Conservation (phyloP, 768 basidiomycete genomes). For the Auricularia heimuer region DNA sequence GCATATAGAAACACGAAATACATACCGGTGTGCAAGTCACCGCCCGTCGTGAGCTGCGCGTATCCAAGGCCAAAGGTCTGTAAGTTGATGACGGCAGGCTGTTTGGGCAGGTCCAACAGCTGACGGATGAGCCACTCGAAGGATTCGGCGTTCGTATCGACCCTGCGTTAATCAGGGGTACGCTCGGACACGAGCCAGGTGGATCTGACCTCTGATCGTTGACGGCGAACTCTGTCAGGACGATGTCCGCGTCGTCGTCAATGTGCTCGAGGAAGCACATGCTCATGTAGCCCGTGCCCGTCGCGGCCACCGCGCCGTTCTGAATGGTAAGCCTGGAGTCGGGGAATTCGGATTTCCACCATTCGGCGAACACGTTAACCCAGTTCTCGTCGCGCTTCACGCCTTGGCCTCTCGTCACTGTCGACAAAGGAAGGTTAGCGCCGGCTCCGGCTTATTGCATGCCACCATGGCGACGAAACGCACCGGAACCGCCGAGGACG, state of each 20-base stretch:
- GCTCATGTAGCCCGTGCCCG: conserved; percentile 8
- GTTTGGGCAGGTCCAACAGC: conserved; percentile 7
- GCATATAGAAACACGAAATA: neutral
- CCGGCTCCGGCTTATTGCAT: conserved; percentile 4
- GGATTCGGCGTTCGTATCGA: conserved; percentile 3
- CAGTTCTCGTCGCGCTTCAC: conserved; percentile 5
- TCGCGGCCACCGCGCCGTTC: conserved; percentile 10
- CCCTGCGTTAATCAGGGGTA: no score
- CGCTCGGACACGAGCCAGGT: neutral
- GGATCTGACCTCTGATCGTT: conserved; percentile 7
- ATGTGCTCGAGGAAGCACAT: conserved; percentile 10
- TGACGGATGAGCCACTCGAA: conserved; percentile 9
- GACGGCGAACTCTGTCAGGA: conserved; percentile 8
- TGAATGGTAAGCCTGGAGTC: conserved; percentile 4
- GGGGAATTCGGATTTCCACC: conserved; percentile 7
- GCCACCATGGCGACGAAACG: conserved; percentile 2
- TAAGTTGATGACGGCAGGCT: conserved; percentile 9
- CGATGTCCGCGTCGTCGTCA: conserved; percentile 8
- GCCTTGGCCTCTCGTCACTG: conserved; percentile 9
- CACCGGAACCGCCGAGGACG: neutral
- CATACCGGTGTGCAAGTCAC: conserved; percentile 9
- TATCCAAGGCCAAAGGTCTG: conserved; percentile 8
- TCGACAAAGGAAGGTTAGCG: conserved; percentile 6
- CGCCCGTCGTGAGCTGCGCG: conserved; percentile 7
- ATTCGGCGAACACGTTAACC: conserved; percentile 1